Evolutionary conservation across 2,329 filamentous ascomycete genomes (phyloP), one percentile per base, ranked within the genome.

Genomic region (Geosmithia putterillii): DNA sequence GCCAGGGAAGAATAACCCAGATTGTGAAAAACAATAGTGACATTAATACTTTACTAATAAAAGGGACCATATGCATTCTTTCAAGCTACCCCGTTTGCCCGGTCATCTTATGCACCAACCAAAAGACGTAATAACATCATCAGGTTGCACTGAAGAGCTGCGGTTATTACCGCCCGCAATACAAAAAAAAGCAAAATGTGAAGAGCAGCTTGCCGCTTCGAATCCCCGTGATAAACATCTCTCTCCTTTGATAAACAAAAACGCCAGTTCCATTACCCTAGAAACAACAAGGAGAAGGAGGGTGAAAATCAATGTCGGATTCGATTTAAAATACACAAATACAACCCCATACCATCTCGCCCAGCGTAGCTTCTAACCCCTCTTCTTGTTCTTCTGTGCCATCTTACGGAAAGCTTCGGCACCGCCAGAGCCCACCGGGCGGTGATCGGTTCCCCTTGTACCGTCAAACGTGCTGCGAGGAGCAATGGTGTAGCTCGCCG

Each of bases 401-500:
- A 82, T 80, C 62, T 70, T 77, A 48, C 75, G 69, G 63, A 82
- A 82, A 1, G 78, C 77, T 50, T 80, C 77, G 57, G 76, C 66
- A 46, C 77, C 78, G 47, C 69, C 70, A n/a, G 76, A 70, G 42
- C 78, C 78, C 48, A 81, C 73, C 10, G 78, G 78, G 37, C 74
- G 67, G 49, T 74, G 74, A 49, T 76, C 74, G 6, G 67, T 60
- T 4, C 62, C 66, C 36, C 66, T 63, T 22, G 60, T 61, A 18
- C 71, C 67, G 50, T 78, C 74, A 51, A 78, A 81, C 0, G 73
- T 81, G 57, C 76, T 81, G 55, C 69, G 70, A 5, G 75, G 75
- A 8, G 75, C 75, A 48, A 79, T 70, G 7, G 71, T 76, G 56
- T 79, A 79, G 51, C 70, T 73, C 41, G 70, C 65, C 1, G 74